phyloP scores from a whole-genome alignment of 805 yeast genomes.

The Lipomyces lipofer region DNA sequence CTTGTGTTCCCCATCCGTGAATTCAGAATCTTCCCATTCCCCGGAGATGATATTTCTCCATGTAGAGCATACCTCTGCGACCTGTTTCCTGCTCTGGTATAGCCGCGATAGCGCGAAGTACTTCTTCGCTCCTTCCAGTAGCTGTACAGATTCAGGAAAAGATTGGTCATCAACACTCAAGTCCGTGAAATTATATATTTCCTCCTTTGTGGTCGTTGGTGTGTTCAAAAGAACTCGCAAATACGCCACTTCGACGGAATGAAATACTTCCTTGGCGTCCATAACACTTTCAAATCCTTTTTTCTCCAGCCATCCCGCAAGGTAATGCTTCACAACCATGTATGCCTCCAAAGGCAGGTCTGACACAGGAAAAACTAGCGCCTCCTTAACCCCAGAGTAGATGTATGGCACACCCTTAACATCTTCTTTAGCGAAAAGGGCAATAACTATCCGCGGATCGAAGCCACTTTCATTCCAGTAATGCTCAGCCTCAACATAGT shows the following conservation, averaged over 20 bases:
- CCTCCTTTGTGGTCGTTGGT: conserved; percentile 31
- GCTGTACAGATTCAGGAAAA: conserved; percentile 30
- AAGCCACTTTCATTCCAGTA: conserved; percentile 42
- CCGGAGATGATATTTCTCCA: conserved; percentile 35
- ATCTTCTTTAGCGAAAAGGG: conserved; percentile 28
- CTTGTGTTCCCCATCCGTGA: conserved; percentile 34
- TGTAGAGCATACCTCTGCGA: conserved; percentile 35
- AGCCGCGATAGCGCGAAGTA: conserved; percentile 37
- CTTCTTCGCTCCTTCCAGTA: conserved; percentile 31
- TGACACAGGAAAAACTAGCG: conserved; percentile 15
- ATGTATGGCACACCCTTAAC: conserved; percentile 36
- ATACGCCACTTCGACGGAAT: conserved; percentile 38
- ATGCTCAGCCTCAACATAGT: conserved; percentile 35
- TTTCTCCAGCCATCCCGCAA: conserved; percentile 37
- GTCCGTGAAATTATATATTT: conserved; percentile 34
- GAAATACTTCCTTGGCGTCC: conserved; percentile 35
- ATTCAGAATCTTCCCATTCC: conserved; percentile 34
- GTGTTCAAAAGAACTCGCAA: conserved; percentile 33
- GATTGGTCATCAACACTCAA: conserved; percentile 34
- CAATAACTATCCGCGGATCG: conserved; percentile 41
- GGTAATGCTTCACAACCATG: conserved; percentile 32
- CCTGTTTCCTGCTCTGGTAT: conserved; percentile 33
- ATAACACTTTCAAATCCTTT: conserved; percentile 37
- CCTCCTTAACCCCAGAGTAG: conserved; percentile 37
- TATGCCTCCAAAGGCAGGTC: conserved; percentile 26